Conservation (phyloP, 2,329 filamentous ascomycete species). For the Monilinia aucupariae region DNA sequence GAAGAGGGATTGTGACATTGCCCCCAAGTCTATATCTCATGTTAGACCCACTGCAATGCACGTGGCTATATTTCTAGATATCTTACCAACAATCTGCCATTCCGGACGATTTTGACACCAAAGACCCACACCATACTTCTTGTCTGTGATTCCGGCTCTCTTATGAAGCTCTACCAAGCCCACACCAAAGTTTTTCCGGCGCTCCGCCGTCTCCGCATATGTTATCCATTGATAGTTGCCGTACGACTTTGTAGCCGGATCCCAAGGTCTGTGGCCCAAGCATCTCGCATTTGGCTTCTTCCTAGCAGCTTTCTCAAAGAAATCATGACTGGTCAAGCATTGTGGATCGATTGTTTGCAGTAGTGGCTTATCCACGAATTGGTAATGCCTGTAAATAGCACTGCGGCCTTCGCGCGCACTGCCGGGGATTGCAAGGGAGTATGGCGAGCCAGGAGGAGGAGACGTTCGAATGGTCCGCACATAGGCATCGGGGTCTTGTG, state of each 20-base stretch:
- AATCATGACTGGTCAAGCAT: conserved; percentile 68
- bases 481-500: conserved; percentile 28
- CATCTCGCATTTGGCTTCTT: conserved; percentile 63
- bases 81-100: conserved; percentile 74
- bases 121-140: conserved; percentile 69
- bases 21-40: conserved; percentile 64
- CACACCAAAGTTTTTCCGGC: conserved; percentile 78
- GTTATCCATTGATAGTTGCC: conserved; percentile 76
- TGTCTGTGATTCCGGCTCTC: conserved; percentile 58
- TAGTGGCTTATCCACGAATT: conserved; percentile 64
- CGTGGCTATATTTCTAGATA: not conserved
- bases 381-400: conserved; percentile 78
- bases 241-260: conserved; percentile 66
- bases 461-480: conserved; percentile 25
- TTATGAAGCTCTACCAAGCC: conserved; percentile 80
- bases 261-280: conserved; percentile 76
- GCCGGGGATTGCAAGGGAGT: conserved; percentile 71
- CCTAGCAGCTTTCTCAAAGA: conserved; percentile 65
- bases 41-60: conserved; percentile 17
- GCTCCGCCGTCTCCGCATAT: conserved; percentile 71
- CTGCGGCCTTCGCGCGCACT: conserved; percentile 67
- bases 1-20: conserved; percentile 80
- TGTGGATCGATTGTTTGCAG: conserved; percentile 67
- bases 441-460: conserved; percentile 46
- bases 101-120: conserved; percentile 86